Conservation (phyloP, 1,284 basidiomycete species). For the Melampsora larici-populina region DNA sequence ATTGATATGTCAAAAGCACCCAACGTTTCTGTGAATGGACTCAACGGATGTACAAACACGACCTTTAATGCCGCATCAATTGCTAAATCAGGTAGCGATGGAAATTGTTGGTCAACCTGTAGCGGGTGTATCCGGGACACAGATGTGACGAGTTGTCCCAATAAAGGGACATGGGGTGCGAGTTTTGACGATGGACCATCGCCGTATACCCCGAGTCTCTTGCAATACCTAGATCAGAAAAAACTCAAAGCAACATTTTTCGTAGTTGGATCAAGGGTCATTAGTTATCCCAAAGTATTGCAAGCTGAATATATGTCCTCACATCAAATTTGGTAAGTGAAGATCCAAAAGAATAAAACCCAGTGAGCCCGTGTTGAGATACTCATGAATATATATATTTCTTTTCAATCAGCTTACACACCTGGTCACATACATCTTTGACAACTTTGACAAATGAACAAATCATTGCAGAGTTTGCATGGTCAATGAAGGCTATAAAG, state of each 20-base stretch:
- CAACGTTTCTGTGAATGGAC: constrained; percentile 56
- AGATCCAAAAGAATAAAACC: no score
- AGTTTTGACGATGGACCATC: constrained; percentile 63
- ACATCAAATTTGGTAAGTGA: constrained; percentile 53
- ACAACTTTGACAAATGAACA: constrained; percentile 79
- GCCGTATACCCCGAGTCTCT: constrained; percentile 70
- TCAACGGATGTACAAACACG: constrained; percentile 66
- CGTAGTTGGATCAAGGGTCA: constrained; percentile 81
- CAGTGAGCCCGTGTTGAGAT: no score
- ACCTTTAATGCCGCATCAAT: constrained; percentile 61
- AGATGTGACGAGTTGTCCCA: constrained; percentile 73
- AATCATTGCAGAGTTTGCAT: constrained; percentile 89
- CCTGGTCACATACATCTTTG: constrained; percentile 61
- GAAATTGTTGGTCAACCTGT: constrained; percentile 82
- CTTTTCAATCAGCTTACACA: constrained; percentile 48
- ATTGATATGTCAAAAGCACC: constrained; percentile 67
- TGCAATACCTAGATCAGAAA: constrained; percentile 67
- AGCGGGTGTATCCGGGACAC: constrained; percentile 69
- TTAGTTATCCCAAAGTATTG: constrained; percentile 73
- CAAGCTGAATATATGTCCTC: constrained; percentile 72
- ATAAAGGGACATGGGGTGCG: constrained; percentile 68
- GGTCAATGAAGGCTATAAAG: constrained; percentile 60
- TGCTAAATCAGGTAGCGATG: constrained; percentile 63
- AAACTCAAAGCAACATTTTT: constrained; percentile 81
- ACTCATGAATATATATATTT: no score